Percentiles rank a stretch among this genome's conserved stretches.
Conservation (phyloP, 805 yeast genomes). For the Kockiozyma suomiensis region DNA sequence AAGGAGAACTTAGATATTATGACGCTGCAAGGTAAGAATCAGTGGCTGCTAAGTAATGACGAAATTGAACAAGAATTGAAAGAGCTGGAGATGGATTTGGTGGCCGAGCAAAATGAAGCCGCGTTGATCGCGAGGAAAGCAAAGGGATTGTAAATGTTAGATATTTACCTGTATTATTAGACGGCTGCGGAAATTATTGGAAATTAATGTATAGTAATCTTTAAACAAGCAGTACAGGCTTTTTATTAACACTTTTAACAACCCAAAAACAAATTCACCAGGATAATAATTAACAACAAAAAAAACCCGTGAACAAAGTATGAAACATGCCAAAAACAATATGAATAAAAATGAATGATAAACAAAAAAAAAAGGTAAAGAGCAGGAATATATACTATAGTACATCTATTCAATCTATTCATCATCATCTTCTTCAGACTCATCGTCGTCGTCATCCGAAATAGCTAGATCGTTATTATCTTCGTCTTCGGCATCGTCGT, state of each 20-base stretch:
- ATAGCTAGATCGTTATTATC: background rate
- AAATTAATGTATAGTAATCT: background rate
- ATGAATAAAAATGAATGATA: background rate
- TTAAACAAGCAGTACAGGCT: background rate
- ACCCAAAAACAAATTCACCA: background rate
- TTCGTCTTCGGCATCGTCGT: constrained; percentile 30
- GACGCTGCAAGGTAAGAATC: constrained; percentile 39
- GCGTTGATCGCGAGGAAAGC: constrained; percentile 19
- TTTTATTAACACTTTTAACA: constrained; percentile 4
- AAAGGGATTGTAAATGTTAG: background rate
- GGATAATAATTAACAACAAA: background rate
- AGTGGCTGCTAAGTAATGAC: constrained; percentile 42
- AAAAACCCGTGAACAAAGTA: background rate
- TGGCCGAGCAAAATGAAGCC: constrained; percentile 27
- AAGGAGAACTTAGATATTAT: constrained; percentile 38
- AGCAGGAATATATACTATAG: constrained; percentile 2
- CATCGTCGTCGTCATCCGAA: constrained; percentile 9
- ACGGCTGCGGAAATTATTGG: background rate
- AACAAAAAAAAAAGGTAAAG: background rate
- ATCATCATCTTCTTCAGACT: constrained; percentile 6
- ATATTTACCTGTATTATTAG: background rate
- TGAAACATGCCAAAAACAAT: background rate
- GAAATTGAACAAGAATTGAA: constrained; percentile 36
- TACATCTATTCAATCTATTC: constrained; percentile 10
- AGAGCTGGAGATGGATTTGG: constrained; percentile 33